phyloP scores from a whole-genome alignment of 1,284 basidiomycete species.

The Wallemia mellicola region DNA sequence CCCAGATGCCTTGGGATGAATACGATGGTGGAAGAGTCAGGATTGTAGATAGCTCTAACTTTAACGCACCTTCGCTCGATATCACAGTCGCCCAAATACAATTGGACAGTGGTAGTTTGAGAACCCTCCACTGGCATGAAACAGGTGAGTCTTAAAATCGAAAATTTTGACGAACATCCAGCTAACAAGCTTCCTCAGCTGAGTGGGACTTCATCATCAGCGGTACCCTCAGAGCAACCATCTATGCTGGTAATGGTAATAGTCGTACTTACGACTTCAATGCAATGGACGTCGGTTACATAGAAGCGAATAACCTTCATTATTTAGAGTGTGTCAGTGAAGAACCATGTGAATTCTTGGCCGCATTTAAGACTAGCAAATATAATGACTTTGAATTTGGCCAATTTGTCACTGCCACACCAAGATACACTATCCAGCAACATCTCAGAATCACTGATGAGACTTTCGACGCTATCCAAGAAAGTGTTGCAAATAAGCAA shows the following conservation, averaged over 20 bases:
- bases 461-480: neutral
- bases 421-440: neutral
- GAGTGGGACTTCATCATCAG: neutral
- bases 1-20: neutral
- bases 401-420: neutral
- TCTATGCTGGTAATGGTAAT: neutral
- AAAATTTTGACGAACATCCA: too few species aligned
- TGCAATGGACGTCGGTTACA: neutral
- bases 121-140: too few species aligned
- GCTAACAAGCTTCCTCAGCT: too few species aligned
- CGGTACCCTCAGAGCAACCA: neutral
- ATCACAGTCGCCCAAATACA: neutral
- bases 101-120: neutral
- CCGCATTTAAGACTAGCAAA: neutral
- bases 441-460: neutral
- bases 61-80: neutral
- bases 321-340: neutral
- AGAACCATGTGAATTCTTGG: neutral
- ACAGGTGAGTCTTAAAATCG: too few species aligned
- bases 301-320: neutral
- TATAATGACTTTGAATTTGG: neutral
- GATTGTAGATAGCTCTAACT: neutral
- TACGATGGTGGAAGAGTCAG: neutral
- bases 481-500: neutral
- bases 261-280: neutral